These are phyloP conservation scores for Neonothopanus nambi DNA, from an alignment of 1,284 basidiomycete species.

Conservation along the genomic window DNA sequence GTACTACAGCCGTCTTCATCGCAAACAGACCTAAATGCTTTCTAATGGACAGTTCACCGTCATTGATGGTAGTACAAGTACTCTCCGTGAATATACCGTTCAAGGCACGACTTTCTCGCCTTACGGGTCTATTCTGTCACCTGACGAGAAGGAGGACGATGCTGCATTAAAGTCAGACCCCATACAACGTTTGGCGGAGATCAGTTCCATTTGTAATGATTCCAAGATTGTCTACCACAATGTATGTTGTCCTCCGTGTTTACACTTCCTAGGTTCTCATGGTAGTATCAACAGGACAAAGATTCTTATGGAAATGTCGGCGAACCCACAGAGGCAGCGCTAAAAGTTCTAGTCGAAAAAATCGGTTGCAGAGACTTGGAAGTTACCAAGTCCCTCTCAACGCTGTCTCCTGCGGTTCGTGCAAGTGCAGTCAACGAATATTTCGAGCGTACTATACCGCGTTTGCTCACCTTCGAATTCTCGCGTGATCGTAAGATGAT, in stretches of 20 bases:
- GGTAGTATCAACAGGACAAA: constrained; percentile 60
- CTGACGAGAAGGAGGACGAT: constrained; percentile 58
- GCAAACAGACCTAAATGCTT: background rate
- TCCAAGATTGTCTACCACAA: constrained; percentile 85
- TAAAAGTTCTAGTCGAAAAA: constrained; percentile 94
- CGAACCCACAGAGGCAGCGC: constrained; percentile 95
- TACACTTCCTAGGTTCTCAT: background rate
- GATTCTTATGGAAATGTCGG: constrained; percentile 83
- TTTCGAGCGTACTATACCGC: constrained; percentile 73
- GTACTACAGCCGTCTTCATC: constrained; percentile 22
- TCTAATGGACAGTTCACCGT: constrained; percentile 64
- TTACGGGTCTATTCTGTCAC: constrained; percentile 67
- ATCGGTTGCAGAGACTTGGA: constrained; percentile 62
- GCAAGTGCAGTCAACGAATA: constrained; percentile 84
- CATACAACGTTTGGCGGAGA: constrained; percentile 83
- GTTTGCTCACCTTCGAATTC: constrained; percentile 95
- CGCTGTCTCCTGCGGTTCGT: constrained; percentile 61
- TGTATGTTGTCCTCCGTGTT: constrained; percentile 42
- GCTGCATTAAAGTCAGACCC: constrained; percentile 69
- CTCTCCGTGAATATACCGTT: constrained; percentile 73
- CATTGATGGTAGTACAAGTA: constrained; percentile 53
- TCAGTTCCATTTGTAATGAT: constrained; percentile 91
- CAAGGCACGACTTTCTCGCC: constrained; percentile 92
- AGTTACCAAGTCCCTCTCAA: constrained; percentile 54
- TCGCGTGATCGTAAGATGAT: constrained; percentile 98